phyloP scores from a whole-genome alignment of 805 yeast genomes.

The Candida fluviatilis region DNA sequence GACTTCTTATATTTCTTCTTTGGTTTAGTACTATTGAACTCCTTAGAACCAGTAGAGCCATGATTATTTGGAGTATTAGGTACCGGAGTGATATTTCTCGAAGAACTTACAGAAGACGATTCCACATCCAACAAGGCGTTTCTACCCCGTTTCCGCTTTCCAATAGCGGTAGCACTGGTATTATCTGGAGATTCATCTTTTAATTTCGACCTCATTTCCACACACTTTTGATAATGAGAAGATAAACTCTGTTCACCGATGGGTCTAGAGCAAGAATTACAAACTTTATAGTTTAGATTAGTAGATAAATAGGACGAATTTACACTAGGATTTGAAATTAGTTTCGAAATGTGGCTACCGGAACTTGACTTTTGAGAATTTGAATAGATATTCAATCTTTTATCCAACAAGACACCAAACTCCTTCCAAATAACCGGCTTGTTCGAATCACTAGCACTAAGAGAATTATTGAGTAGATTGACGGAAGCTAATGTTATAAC shows the following conservation, averaged over 20 bases:
- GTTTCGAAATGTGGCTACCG: slow-evolving; percentile 13
- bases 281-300: slow-evolving; percentile 33
- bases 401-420: slow-evolving; percentile 40
- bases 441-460: slow-evolving; percentile 11
- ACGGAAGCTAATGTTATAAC: slow-evolving; percentile 23
- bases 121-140: slow-evolving; percentile 28
- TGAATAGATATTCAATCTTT: slow-evolving; percentile 28
- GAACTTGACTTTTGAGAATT: not conserved
- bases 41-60: slow-evolving; percentile 6
- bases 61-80: slow-evolving; percentile 13
- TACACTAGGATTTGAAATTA: slow-evolving; percentile 19
- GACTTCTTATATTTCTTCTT: slow-evolving; percentile 43
- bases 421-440: slow-evolving; percentile 41
- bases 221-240: slow-evolving; percentile 32
- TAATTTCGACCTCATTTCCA: slow-evolving; percentile 34
- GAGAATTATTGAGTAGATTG: slow-evolving; percentile 17
- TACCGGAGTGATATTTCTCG: slow-evolving; percentile 35
- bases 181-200: slow-evolving; percentile 16
- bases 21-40: slow-evolving; percentile 20
- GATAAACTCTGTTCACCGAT: slow-evolving; percentile 32
- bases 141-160: slow-evolving; percentile 26
- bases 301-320: slow-evolving; percentile 28
- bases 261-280: slow-evolving; percentile 37
- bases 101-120: slow-evolving; percentile 35
- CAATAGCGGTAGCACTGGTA: slow-evolving; percentile 8